Conservation (phyloP, 169 alveolate species). For the Cryptosporidium bovis region DNA sequence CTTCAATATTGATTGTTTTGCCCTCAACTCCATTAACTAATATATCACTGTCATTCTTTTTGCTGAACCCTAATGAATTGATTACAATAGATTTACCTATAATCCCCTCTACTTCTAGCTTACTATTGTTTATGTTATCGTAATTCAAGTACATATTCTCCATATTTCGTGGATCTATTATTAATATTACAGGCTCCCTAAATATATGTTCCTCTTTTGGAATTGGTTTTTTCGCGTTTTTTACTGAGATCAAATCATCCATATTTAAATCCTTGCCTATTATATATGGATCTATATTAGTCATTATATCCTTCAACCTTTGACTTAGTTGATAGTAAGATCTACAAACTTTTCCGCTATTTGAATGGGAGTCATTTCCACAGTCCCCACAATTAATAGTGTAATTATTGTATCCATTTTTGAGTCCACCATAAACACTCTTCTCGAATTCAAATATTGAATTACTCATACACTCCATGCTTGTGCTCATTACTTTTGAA, state of each 20-base stretch:
- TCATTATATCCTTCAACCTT: conserved; percentile 32
- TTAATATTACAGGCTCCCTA: conserved; percentile 35
- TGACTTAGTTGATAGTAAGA: conserved; percentile 48
- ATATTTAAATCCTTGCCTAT: neutral
- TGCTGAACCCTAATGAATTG: neutral
- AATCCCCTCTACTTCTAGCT: conserved; percentile 10
- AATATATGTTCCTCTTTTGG: conserved; percentile 10
- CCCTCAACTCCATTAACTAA: neutral
- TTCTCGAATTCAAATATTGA: conserved; percentile 50
- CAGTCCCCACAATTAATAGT: neutral
- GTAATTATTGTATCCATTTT: neutral
- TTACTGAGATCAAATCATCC: neutral
- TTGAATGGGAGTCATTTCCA: neutral
- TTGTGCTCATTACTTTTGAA: conserved; percentile 41
- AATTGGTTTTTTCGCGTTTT: neutral
- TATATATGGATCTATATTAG: conserved; percentile 27
- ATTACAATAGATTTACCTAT: conserved; percentile 4
- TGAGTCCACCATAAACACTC: neutral
- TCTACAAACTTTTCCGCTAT: conserved; percentile 26
- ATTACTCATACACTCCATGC: conserved; percentile 60
- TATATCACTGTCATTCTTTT: neutral
- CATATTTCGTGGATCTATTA: conserved; percentile 55
- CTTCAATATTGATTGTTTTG: neutral
- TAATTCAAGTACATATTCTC: neutral
- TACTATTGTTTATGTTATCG: neutral